phyloP scores from a whole-genome alignment of 1,284 basidiomycete species.

The Hymenochaete sp. region DNA sequence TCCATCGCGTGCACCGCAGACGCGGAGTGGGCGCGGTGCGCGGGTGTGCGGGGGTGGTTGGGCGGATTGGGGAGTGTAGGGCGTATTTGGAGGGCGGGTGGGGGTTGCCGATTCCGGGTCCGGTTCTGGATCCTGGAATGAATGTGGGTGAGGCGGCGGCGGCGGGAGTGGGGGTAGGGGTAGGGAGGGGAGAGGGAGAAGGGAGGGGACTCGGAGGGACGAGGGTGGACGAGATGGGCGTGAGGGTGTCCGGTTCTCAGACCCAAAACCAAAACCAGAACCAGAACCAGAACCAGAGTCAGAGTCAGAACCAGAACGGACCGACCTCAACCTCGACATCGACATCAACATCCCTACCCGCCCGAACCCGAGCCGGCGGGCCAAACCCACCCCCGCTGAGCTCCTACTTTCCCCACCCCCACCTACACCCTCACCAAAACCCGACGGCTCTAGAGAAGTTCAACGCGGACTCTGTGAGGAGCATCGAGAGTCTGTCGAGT shows the following conservation, averaged over 20 bases:
- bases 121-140: background rate
- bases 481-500: slow-evolving; percentile 56
- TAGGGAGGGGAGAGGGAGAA: too few relatives aligned
- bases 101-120: slow-evolving; percentile 43
- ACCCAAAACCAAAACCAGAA: too few relatives aligned
- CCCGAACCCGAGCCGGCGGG: background rate
- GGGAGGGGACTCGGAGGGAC: too few relatives aligned
- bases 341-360: slow-evolving; percentile 1
- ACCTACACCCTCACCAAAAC: too few relatives aligned
- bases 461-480: slow-evolving; percentile 35
- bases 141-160: too few relatives aligned
- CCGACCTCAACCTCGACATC: slow-evolving; percentile 5
- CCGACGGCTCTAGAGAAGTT: slow-evolving; percentile 18
- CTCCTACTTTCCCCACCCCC: slow-evolving; percentile 9
- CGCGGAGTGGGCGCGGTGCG: slow-evolving; percentile 68
- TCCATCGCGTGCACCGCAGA: slow-evolving; percentile 62
- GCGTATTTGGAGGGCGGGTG: slow-evolving; percentile 68
- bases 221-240: slow-evolving; percentile 12
- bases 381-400: slow-evolving; percentile 5
- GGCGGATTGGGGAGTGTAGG: slow-evolving; percentile 60
- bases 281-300: too few relatives aligned
- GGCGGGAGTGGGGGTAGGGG: too few relatives aligned
- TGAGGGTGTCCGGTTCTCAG: slow-evolving; percentile 2
- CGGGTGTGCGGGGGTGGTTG: slow-evolving; percentile 53
- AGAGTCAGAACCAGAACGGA: too few relatives aligned